phyloP scores from a whole-genome alignment of 192 early-diverging fungal genomes.

The Podila epicladia region DNA sequence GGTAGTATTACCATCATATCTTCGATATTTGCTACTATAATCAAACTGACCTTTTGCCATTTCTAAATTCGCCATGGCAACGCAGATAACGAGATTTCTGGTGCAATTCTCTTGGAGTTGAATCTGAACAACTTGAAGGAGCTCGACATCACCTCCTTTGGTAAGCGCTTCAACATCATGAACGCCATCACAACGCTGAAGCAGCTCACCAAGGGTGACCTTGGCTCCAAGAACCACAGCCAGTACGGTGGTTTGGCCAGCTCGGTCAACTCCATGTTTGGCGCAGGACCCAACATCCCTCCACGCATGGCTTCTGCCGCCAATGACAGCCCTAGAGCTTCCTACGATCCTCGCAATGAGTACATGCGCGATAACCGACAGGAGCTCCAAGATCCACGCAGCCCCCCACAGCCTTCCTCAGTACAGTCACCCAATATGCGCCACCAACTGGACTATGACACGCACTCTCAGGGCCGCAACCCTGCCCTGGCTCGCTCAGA shows the following conservation, averaged over 20 bases:
- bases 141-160: constrained; percentile 66
- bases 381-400: constrained; percentile 11
- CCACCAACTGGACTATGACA: constrained; percentile 18
- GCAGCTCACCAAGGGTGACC: constrained; percentile 30
- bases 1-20: background rate
- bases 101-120: constrained; percentile 65
- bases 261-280: constrained; percentile 11
- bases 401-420: constrained; percentile 10
- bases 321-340: constrained; percentile 11
- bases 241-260: constrained; percentile 5
- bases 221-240: background rate
- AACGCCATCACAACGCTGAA: constrained; percentile 64
- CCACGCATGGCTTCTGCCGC: constrained; percentile 18
- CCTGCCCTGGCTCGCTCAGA: constrained; percentile 15
- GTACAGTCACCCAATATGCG: constrained; percentile 25
- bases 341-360: constrained; percentile 20
- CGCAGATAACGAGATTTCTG: constrained; percentile 73
- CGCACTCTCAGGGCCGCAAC: constrained; percentile 15
- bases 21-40: background rate
- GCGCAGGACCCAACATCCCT: constrained; percentile 21
- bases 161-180: constrained; percentile 71
- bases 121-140: constrained; percentile 71
- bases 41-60: no score
- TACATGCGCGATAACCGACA: constrained; percentile 7
- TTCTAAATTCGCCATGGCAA: no score